Evolutionary conservation across 2,329 filamentous ascomycete genomes (phyloP).

Genomic region (Alternaria arbusti): DNA sequence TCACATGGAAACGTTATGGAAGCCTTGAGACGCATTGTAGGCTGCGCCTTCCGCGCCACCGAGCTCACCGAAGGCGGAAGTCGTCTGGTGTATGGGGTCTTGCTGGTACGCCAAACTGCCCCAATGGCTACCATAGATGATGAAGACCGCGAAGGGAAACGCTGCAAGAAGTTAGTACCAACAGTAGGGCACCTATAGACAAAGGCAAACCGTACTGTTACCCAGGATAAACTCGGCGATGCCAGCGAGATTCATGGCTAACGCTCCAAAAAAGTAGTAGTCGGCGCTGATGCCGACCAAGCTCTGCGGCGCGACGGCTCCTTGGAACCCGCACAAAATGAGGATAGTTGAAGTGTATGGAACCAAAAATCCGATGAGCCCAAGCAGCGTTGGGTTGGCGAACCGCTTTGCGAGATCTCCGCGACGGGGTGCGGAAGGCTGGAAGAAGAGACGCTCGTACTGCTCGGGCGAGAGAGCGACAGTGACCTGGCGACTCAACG

Average conservation of each 20-base stretch:
- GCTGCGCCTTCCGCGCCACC: constrained; percentile 25
- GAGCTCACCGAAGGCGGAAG: constrained; percentile 16
- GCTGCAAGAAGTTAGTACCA: constrained; percentile 11
- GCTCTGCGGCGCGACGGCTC: constrained; percentile 24
- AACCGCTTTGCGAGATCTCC: constrained; percentile 30
- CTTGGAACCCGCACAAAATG: constrained; percentile 28
- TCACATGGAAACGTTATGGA: constrained; percentile 29
- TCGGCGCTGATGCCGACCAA: constrained; percentile 27
- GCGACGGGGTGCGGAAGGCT: constrained; percentile 25
- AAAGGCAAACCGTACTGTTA: constrained; percentile 15
- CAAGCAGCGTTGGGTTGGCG: constrained; percentile 27
- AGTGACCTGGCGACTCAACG: constrained; percentile 27
- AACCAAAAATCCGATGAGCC: constrained; percentile 25
- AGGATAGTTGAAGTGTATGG: constrained; percentile 30
- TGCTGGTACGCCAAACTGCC: constrained; percentile 28
- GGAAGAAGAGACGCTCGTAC: constrained; percentile 33
- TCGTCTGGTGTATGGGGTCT: constrained; percentile 24
- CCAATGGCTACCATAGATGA: constrained; percentile 30
- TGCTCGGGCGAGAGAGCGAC: constrained; percentile 27
- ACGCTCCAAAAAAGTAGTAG: constrained; percentile 31
- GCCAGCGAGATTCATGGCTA: constrained; percentile 28
- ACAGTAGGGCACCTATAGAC: no score
- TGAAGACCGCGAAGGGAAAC: constrained; percentile 31
- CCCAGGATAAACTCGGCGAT: constrained; percentile 29
- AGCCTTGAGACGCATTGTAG: constrained; percentile 29